These are phyloP conservation scores for Ophiostoma piceae DNA, from an alignment of 2,329 filamentous ascomycete genomes.

Conservation along the genomic window DNA sequence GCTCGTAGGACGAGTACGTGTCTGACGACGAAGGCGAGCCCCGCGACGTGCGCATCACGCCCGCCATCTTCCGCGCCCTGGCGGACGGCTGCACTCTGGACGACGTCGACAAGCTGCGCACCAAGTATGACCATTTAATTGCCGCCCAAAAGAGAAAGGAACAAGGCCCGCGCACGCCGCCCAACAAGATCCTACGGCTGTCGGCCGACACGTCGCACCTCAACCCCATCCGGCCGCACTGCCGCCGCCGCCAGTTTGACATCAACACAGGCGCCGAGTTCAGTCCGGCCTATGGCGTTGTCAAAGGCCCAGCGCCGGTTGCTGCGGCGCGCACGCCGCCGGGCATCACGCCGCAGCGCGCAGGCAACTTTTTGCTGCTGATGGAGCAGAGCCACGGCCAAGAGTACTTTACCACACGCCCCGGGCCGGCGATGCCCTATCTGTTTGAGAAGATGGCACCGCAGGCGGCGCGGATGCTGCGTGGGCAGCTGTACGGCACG, in stretches of 20 bases:
- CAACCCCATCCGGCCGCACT: conserved; percentile 14
- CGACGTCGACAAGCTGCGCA: conserved; percentile 18
- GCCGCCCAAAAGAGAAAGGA: no score
- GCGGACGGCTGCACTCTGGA: conserved; percentile 24
- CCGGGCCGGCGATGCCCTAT: conserved; percentile 27
- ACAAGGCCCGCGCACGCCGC: conserved; percentile 22
- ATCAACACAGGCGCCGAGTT: conserved; percentile 27
- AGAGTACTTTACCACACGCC: conserved; percentile 15
- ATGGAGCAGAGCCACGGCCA: conserved; percentile 18
- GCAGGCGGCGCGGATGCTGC: background rate
- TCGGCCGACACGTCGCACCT: conserved; percentile 17
- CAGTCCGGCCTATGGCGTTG: conserved; percentile 27
- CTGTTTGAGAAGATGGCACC: conserved; percentile 36
- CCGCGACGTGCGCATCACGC: conserved; percentile 29
- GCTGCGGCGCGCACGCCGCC: conserved; percentile 24
- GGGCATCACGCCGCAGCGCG: conserved; percentile 24
- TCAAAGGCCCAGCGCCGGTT: conserved; percentile 13
- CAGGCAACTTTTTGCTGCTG: conserved; percentile 26
- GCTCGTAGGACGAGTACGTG: conserved; percentile 29
- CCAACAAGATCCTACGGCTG: conserved; percentile 23
- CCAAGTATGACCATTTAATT: background rate
- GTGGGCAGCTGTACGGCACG: background rate
- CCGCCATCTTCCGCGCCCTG: conserved; percentile 25
- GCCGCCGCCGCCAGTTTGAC: conserved; percentile 31
- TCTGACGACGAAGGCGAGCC: conserved; percentile 41